Conservation (phyloP, 1,284 basidiomycete genomes). For the Cutaneotrichosporon arboriforme region DNA sequence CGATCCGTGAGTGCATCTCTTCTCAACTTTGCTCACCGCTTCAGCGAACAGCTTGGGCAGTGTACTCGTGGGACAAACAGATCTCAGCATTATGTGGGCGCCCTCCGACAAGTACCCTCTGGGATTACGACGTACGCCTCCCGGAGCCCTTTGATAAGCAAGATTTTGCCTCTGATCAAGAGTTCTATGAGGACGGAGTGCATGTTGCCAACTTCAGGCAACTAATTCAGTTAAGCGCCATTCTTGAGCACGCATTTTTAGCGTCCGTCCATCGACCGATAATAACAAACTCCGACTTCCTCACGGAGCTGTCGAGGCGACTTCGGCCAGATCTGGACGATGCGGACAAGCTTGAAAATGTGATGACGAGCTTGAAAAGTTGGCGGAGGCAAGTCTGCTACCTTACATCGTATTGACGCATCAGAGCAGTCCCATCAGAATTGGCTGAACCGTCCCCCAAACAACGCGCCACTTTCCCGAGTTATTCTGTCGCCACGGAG, state of each 20-base stretch:
- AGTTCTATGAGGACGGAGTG: not conserved
- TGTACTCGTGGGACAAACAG: conserved; percentile 18
- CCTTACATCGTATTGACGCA: not conserved
- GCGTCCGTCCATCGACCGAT: conserved; percentile 11
- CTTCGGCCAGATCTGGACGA: conserved; percentile 6
- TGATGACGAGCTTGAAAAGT: conserved; percentile 1
- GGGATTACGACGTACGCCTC: conserved; percentile 15
- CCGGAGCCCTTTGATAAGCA: conserved; percentile 11
- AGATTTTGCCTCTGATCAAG: not conserved
- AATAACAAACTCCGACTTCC: conserved; percentile 9
- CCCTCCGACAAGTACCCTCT: conserved; percentile 7
- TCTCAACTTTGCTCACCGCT: not conserved
- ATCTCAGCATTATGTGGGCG: conserved; percentile 15
- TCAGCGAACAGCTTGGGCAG: conserved; percentile 14
- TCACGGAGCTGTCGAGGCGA: conserved; percentile 10
- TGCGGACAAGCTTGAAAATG: conserved; percentile 7
- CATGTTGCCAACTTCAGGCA: conserved; percentile 12
- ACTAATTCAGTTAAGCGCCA: conserved; percentile 6
- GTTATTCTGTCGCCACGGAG: conserved; percentile 11
- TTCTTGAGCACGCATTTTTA: conserved; percentile 10
- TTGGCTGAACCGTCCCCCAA: not conserved
- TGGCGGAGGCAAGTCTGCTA: conserved; percentile 4
- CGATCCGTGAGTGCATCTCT: not conserved
- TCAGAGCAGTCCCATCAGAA: not conserved
- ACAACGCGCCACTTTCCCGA: not conserved